Percentiles rank a stretch among this genome's conserved stretches.
Evolutionary conservation across 2,329 filamentous ascomycete species (phyloP).

Genomic region (Aureobasidium sp.): DNA sequence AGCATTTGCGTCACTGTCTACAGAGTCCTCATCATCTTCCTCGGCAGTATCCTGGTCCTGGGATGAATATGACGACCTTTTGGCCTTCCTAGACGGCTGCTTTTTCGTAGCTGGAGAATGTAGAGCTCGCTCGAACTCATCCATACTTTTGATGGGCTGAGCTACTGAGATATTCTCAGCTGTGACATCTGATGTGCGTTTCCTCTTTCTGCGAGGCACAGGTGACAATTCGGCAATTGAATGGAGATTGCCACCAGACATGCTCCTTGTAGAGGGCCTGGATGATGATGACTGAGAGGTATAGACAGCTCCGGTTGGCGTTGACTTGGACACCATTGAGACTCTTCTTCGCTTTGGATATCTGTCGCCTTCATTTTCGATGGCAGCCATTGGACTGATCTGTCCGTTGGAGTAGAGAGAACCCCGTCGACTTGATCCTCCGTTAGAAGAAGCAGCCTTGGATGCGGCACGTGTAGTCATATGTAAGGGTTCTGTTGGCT

Average conservation of each 20-base stretch:
- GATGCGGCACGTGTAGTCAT: slow-evolving; percentile 33
- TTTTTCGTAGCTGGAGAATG: not conserved
- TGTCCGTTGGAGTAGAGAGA: slow-evolving; percentile 9
- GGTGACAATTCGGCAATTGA: slow-evolving; percentile 12
- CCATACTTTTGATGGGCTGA: not conserved
- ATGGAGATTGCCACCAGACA: slow-evolving; percentile 11
- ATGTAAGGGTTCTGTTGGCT: slow-evolving; percentile 39
- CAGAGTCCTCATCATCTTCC: not conserved
- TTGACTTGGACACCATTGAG: slow-evolving; percentile 13
- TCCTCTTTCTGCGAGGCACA: slow-evolving; percentile 1
- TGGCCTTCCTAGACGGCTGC: slow-evolving; percentile 1
- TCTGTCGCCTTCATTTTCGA: slow-evolving; percentile 10
- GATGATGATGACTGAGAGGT: slow-evolving; percentile 12
- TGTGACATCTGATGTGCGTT: slow-evolving; percentile 11
- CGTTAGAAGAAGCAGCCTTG: slow-evolving; percentile 10
- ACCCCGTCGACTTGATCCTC: slow-evolving; percentile 10
- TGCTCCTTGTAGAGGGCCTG: slow-evolving; percentile 12
- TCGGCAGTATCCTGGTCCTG: not conserved
- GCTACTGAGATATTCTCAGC: slow-evolving; percentile 6
- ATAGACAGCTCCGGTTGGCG: slow-evolving; percentile 6
- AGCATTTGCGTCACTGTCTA: not conserved
- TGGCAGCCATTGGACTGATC: not conserved
- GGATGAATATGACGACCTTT: slow-evolving; percentile 3
- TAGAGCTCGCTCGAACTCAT: slow-evolving; percentile 1
- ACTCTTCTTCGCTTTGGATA: slow-evolving; percentile 13